These are phyloP conservation scores for Kwoniella shivajii DNA, from an alignment of 1,284 basidiomycete species.

Conservation along the genomic window DNA sequence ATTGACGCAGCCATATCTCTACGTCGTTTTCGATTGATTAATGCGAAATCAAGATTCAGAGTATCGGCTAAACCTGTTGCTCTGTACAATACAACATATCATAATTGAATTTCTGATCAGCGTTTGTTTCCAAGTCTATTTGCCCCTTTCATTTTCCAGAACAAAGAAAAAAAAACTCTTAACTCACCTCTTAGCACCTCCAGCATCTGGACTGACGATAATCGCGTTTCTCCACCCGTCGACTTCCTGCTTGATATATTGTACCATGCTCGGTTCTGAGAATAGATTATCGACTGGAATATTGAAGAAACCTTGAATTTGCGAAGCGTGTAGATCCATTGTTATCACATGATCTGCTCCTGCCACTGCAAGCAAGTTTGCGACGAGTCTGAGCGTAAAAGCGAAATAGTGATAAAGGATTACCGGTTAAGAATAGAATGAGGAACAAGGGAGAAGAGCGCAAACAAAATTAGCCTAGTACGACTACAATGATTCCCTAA, in stretches of 20 bases:
- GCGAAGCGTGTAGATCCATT: conserved; percentile 96
- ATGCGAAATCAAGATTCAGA: conserved; percentile 91
- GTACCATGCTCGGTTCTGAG: conserved; percentile 82
- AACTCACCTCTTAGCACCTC: conserved; percentile 91
- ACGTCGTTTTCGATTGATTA: conserved; percentile 84
- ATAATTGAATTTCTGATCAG: too few relatives aligned
- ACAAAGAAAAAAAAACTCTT: not conserved
- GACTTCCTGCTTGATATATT: conserved; percentile 86
- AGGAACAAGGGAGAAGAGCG: not conserved
- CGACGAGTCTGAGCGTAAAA: conserved; percentile 67
- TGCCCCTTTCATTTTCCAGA: not conserved
- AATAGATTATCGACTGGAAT: conserved; percentile 97
- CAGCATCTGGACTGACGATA: conserved; percentile 95
- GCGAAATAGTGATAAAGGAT: not conserved
- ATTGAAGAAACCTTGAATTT: conserved; percentile 99
- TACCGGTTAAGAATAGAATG: not conserved
- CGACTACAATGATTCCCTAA: not conserved
- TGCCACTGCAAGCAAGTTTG: conserved; percentile 95
- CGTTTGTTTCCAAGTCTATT: too few relatives aligned
- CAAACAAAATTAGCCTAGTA: not conserved
- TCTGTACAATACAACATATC: conserved; percentile 60
- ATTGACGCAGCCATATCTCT: conserved; percentile 58
- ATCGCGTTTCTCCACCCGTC: conserved; percentile 85
- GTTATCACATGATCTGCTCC: conserved; percentile 99
- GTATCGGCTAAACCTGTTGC: conserved; percentile 95